Percentiles rank a stretch among this genome's conserved stretches.
Conservation (phyloP, 768 basidiomycete species). For the Tylopilus felleus region DNA sequence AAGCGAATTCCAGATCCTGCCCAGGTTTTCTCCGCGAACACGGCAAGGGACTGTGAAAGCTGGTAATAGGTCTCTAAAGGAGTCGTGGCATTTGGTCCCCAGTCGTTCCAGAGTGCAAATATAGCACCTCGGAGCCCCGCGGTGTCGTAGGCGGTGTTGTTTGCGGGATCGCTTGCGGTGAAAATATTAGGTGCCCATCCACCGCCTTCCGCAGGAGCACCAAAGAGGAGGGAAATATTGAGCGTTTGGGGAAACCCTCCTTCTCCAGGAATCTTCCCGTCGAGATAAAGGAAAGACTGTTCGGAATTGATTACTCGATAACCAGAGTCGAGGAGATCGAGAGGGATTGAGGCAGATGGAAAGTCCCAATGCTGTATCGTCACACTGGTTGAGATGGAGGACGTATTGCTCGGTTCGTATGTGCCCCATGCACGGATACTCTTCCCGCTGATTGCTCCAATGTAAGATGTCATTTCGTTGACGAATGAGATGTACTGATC, state of each 20-base stretch:
- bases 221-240: conserved; percentile 31
- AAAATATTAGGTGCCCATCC: conserved; percentile 40
- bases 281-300: conserved; percentile 35
- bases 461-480: conserved; percentile 40
- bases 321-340: conserved; percentile 32
- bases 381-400: conserved; percentile 37
- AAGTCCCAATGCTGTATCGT: conserved; percentile 47
- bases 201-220: conserved; percentile 21
- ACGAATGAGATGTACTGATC: conserved; percentile 43
- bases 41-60: conserved; percentile 38
- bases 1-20: conserved; percentile 37
- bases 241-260: conserved; percentile 35
- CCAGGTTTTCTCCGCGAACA: conserved; percentile 44
- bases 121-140: conserved; percentile 33
- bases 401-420: conserved; percentile 35
- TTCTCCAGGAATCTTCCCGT: conserved; percentile 34
- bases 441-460: conserved; percentile 32
- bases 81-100: conserved; percentile 45
- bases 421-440: conserved; percentile 42
- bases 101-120: conserved; percentile 43
- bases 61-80: conserved; percentile 43
- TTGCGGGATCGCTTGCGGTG: conserved; percentile 24
- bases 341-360: conserved; percentile 32
- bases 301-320: conserved; percentile 38
- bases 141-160: conserved; percentile 31